phyloP scores from a whole-genome alignment of 768 basidiomycete genomes.

The Termitomyces sp. region DNA sequence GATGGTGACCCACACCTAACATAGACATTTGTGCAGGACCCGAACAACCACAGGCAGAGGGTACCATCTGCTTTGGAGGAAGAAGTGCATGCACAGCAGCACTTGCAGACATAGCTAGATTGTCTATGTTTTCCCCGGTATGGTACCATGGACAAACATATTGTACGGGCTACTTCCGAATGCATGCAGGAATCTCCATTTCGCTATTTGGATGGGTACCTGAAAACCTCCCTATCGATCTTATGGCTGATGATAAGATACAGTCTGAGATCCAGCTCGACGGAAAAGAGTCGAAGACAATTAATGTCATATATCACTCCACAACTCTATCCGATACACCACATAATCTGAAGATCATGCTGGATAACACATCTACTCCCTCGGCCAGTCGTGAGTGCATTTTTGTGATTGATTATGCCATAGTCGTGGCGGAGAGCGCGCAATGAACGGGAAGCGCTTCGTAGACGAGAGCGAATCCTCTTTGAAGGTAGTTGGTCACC shows the following conservation, averaged over 20 bases:
- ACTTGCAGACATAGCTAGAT: background rate
- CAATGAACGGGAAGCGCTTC: background rate
- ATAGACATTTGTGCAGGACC: background rate
- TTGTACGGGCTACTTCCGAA: background rate
- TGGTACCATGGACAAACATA: background rate
- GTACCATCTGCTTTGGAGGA: background rate
- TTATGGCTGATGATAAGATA: background rate
- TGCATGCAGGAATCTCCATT: background rate
- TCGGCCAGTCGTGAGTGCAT: background rate
- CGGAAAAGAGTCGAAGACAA: background rate
- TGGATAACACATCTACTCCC: background rate
- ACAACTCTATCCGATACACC: background rate
- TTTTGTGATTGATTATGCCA: background rate
- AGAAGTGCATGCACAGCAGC: background rate
- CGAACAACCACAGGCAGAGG: background rate
- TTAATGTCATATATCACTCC: background rate
- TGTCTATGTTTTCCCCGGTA: background rate
- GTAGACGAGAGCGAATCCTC: background rate
- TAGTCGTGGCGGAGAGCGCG: background rate
- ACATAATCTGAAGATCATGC: background rate
- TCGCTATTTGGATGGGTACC: background rate
- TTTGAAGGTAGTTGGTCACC: background rate
- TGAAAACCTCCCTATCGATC: background rate
- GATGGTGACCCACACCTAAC: background rate
- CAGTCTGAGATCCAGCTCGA: background rate